Percentiles rank a stretch among this genome's conserved stretches.
phyloP scores from a whole-genome alignment of 208 protist genomes.

The Porcisia hertigi region DNA sequence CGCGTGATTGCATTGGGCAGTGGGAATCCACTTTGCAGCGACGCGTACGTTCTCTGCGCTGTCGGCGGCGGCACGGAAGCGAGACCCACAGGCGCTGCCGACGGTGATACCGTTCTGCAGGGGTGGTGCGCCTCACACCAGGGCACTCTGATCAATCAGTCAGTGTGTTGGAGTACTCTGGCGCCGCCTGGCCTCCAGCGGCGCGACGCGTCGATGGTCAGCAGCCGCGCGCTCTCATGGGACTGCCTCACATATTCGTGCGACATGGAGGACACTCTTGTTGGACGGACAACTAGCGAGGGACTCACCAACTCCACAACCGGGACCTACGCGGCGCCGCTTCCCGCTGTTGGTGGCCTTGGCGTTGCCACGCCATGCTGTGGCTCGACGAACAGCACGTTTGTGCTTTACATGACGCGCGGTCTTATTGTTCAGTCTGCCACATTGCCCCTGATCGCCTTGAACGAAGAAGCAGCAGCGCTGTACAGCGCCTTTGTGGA shows the following conservation, averaged over 20 bases:
- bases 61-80: background rate
- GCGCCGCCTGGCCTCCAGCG: constrained; percentile 36
- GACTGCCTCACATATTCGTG: constrained; percentile 40
- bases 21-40: constrained; percentile 5
- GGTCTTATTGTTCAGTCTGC: constrained; percentile 33
- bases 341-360: constrained; percentile 33
- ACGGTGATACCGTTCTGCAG: background rate
- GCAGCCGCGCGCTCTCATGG: constrained; percentile 10
- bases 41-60: constrained; percentile 21
- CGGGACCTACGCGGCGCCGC: background rate
- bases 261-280: constrained; percentile 26
- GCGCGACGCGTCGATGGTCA: background rate
- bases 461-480: constrained; percentile 15
- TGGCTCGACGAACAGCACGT: constrained; percentile 40
- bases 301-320: background rate
- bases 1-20: background rate
- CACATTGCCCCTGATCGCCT: constrained; percentile 24
- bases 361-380: constrained; percentile 38
- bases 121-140: constrained; percentile 10
- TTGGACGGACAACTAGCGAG: background rate
- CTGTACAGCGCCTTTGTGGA: constrained; percentile 10
- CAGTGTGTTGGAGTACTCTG: constrained; percentile 38
- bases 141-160: constrained; percentile 12
- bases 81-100: background rate
- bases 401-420: constrained; percentile 40